Conservation (phyloP, 106 monocot genomes). For the Allium cepa region DNA sequence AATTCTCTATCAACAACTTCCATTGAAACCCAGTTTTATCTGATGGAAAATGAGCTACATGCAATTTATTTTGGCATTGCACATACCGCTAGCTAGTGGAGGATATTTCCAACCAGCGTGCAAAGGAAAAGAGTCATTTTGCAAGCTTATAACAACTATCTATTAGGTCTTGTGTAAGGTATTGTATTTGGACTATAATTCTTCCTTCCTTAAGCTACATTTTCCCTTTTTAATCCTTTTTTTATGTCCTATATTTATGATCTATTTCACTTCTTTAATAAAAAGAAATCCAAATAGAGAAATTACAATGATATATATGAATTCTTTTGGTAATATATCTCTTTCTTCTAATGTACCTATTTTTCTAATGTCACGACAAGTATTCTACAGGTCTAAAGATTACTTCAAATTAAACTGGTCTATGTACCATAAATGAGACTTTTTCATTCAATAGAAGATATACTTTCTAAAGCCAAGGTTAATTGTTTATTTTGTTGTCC, state of each 20-base stretch:
- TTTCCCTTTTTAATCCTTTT: background rate
- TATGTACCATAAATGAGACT: conserved; percentile 38
- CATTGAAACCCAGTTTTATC: background rate
- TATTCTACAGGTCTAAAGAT: conserved; percentile 52
- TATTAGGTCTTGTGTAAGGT: conserved; percentile 79
- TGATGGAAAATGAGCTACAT: conserved; percentile 76
- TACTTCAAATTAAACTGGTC: conserved; percentile 87
- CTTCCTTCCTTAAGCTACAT: background rate
- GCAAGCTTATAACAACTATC: conserved; percentile 64
- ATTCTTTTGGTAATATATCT: conserved; percentile 70
- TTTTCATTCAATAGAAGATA: conserved; percentile 50
- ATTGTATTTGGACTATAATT: background rate
- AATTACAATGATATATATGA: conserved; percentile 99
- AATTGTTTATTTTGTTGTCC: background rate
- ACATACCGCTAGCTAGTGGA: conserved; percentile 27
- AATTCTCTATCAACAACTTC: background rate
- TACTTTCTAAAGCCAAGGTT: conserved; percentile 39
- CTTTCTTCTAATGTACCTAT: no score
- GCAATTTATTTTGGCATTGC: conserved; percentile 41
- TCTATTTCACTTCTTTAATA: conserved; percentile 6
- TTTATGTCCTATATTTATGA: background rate
- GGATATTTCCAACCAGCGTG: conserved; percentile 32
- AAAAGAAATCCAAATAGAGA: conserved; percentile 92
- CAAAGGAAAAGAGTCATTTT: conserved; percentile 58
- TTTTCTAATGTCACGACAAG: background rate